phyloP scores from a whole-genome alignment of 768 basidiomycete genomes.

The Pleurotus platypus region DNA sequence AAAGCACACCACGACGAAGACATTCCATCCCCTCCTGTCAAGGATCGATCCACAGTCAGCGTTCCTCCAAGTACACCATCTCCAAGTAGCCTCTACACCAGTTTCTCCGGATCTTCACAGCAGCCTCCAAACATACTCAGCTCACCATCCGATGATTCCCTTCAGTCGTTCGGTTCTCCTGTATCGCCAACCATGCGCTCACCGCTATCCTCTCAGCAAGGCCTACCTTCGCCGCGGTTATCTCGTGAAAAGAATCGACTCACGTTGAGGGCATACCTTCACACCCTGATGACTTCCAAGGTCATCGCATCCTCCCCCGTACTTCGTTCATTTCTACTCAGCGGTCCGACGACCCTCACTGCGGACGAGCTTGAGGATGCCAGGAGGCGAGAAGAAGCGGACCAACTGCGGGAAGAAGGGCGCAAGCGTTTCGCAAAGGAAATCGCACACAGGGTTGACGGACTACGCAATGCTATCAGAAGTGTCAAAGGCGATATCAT shows the following conservation, averaged over 20 bases:
- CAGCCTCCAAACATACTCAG: constrained; percentile 10
- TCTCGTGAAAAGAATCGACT: constrained; percentile 93
- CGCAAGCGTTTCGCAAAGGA: constrained; percentile 81
- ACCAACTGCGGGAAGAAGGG: constrained; percentile 84
- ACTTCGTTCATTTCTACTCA: constrained; percentile 79
- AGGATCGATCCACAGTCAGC: constrained; percentile 76
- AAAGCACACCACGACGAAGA: constrained; percentile 81
- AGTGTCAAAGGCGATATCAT: constrained; percentile 94
- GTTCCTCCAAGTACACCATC: constrained; percentile 35
- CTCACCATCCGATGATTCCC: constrained; percentile 7
- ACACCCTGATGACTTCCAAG: constrained; percentile 66
- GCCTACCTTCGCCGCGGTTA: constrained; percentile 45
- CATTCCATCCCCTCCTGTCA: constrained; percentile 81
- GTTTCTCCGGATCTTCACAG: constrained; percentile 11
- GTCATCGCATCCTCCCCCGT: constrained; percentile 84
- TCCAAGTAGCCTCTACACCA: constrained; percentile 4
- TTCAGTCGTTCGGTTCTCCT: constrained; percentile 10
- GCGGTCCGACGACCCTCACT: constrained; percentile 66
- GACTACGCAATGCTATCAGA: constrained; percentile 76
- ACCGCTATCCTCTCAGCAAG: constrained; percentile 18
- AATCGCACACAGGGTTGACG: constrained; percentile 83
- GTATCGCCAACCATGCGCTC: constrained; percentile 8
- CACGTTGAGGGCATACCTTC: constrained; percentile 91
- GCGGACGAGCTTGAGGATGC: constrained; percentile 79
- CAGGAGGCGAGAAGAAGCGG: constrained; percentile 79